Evolutionary conservation across 495 filamentous ascomycete genomes (phyloP), one percentile per base, ranked within the genome.

Genomic region (Choiromyces venosus): DNA sequence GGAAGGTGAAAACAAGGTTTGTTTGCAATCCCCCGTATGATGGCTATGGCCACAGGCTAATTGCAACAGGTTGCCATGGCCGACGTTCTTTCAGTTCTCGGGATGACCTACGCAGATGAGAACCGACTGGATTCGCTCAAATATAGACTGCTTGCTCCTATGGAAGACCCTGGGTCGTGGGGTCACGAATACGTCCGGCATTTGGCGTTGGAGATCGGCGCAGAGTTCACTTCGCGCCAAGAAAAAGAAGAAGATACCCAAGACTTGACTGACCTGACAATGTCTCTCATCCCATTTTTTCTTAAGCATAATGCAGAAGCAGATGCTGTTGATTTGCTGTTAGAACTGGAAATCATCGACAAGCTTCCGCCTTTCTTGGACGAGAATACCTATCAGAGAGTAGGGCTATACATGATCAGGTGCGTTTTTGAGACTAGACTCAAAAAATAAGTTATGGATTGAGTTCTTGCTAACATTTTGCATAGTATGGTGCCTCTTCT

Each of bases 51-150:
- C 10, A 7, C 12, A 33, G 52, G 52, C 69, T 77, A 67, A 77
- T 61, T 37, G 46, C 37, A 44, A 25, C 72, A 91, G 89, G 87
- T 90, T 78, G 92, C 92, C 10, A 84, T 99, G 72, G 96, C 95
- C 52, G 96, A 99, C 85, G 94, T 95, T 79, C 86, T 99, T 21
- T 98, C 95, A 8, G 94, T 99, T 33, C 91, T 99, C 70, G 95
- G 95, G 74, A 99, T 99, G 95, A 99, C 96, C 52, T 97, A 94
- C 83, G 95, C 94, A 69, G 95, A 98, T 77, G 96, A 98, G 83
- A 91, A 96, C 80, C 91, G 94, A 81, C 87, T 95, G 78, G 96
- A 98, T 82, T 96, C 94, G 44, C 87, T 99, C 74, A 98, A 96
- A 83, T 99, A 94, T 84, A 89, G 95, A 76, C 87, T 99, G 25